phyloP scores from a whole-genome alignment of 192 early-diverging fungal species.

The Coemansia sp. region DNA sequence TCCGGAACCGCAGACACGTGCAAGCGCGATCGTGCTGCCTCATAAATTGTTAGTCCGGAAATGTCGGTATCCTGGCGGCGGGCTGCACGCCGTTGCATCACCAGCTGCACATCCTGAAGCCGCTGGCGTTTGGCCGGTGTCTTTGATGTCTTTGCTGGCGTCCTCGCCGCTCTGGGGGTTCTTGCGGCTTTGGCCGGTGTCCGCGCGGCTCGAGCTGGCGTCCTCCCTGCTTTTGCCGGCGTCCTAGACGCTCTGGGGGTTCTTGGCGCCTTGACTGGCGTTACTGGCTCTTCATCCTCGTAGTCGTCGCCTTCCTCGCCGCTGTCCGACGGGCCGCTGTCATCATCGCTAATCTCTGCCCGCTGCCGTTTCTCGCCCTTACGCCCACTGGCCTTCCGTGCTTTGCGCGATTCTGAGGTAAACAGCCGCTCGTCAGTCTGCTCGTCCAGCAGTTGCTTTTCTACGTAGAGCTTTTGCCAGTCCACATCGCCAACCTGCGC shows the following conservation, averaged over 20 bases:
- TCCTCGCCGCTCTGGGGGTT: neutral
- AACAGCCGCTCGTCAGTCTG: slow-evolving; percentile 23
- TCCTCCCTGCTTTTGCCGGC: too few species aligned
- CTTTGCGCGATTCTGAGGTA: too few species aligned
- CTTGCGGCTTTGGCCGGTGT: neutral
- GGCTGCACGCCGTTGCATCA: slow-evolving; percentile 20
- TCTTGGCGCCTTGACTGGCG: too few species aligned
- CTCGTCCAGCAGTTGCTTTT: slow-evolving; percentile 13
- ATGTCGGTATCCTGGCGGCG: slow-evolving; percentile 6
- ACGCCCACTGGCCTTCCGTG: too few species aligned
- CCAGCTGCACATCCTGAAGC: slow-evolving; percentile 39
- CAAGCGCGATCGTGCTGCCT: slow-evolving; percentile 68
- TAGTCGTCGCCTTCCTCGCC: slow-evolving; percentile 8
- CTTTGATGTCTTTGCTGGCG: slow-evolving; percentile 5
- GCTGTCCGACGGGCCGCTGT: slow-evolving; percentile 5
- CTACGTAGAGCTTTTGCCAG: slow-evolving; percentile 39
- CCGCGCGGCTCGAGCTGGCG: too few species aligned
- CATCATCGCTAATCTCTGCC: neutral
- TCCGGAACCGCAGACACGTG: slow-evolving; percentile 89
- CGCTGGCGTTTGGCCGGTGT: slow-evolving; percentile 21
- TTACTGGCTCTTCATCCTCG: neutral
- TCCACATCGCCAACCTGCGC: slow-evolving; percentile 37
- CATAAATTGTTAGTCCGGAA: slow-evolving; percentile 51
- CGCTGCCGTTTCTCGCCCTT: neutral
- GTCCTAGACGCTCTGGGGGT: too few species aligned